Conservation (phyloP, 2,329 filamentous ascomycete species). For the Epichloe coenophiala region DNA sequence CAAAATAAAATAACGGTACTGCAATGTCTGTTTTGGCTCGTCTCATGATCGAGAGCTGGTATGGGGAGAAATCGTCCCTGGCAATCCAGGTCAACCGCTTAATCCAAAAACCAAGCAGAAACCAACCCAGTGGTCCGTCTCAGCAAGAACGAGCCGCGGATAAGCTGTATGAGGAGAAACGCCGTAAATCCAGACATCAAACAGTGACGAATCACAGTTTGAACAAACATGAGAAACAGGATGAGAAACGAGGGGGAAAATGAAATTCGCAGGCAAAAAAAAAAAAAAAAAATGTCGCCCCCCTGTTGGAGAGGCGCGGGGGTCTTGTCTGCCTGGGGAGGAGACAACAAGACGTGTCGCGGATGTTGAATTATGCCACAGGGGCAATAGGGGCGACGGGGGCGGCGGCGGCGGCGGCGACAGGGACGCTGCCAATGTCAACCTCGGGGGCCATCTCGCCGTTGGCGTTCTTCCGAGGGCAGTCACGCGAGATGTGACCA, state of each 20-base stretch:
- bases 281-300: background rate
- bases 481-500: slow-evolving; percentile 92
- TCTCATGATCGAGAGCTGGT: background rate
- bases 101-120: background rate
- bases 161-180: slow-evolving; percentile 10
- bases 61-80: background rate
- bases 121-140: background rate
- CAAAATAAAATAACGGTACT: background rate
- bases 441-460: slow-evolving; percentile 35
- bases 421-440: slow-evolving; percentile 25
- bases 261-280: background rate
- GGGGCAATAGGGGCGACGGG: slow-evolving; percentile 32
- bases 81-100: background rate
- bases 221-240: slow-evolving; percentile 8
- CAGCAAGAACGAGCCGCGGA: background rate
- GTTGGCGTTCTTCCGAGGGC: slow-evolving; percentile 56
- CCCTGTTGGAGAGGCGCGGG: too few species aligned
- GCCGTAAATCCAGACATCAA: slow-evolving; percentile 11
- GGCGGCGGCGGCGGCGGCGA: slow-evolving; percentile 21
- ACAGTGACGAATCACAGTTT: slow-evolving; percentile 15
- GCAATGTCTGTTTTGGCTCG: background rate
- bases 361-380: slow-evolving; percentile 19
- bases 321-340: background rate
- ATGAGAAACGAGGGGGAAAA: background rate
- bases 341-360: slow-evolving; percentile 7